Evolutionary conservation across 306 rosid species (phyloP).

Genomic region (Rosa multiflora): DNA sequence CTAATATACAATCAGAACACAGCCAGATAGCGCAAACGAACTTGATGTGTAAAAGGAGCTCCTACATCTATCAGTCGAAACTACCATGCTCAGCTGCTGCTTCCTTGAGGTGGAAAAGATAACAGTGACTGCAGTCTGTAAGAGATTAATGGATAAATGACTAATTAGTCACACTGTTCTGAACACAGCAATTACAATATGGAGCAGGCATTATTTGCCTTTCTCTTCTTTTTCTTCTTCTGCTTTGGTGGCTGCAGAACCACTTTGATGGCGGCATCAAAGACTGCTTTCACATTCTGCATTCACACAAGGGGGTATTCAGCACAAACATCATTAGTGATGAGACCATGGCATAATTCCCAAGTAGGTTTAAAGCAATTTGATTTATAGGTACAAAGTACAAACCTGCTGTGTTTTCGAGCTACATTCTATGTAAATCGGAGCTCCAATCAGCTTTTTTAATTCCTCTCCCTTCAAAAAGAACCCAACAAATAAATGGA

Average conservation of each 20-base stretch:
- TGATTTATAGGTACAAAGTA: slow-evolving; percentile 19
- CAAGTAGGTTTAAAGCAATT: slow-evolving; percentile 10
- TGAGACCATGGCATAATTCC: slow-evolving; percentile 13
- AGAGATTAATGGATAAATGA: slow-evolving; percentile 41
- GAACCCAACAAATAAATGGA: neutral
- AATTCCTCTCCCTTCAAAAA: slow-evolving; percentile 85
- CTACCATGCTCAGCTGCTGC: slow-evolving; percentile 29
- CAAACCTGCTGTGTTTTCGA: slow-evolving; percentile 94
- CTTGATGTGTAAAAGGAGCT: slow-evolving; percentile 38
- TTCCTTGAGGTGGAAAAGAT: slow-evolving; percentile 42
- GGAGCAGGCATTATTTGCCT: slow-evolving; percentile 76
- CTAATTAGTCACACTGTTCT: slow-evolving; percentile 49
- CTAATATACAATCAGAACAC: slow-evolving; percentile 47
- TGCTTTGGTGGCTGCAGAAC: slow-evolving; percentile 96
- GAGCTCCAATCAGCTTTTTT: slow-evolving; percentile 82
- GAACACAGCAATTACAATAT: slow-evolving; percentile 56
- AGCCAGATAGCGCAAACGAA: slow-evolving; percentile 32
- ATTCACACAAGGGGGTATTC: slow-evolving; percentile 19
- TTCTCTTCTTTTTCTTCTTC: slow-evolving; percentile 73
- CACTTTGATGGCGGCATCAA: slow-evolving; percentile 89
- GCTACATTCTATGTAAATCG: slow-evolving; percentile 85
- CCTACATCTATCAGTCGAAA: slow-evolving; percentile 41
- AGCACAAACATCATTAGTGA: neutral
- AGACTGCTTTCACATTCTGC: slow-evolving; percentile 96
- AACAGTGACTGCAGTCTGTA: slow-evolving; percentile 30